A percentile compares a stretch with the other conserved stretches of the same genome.
phyloP scores from a whole-genome alignment of 305 asterid species.

The Fraxinus paxiana region DNA sequence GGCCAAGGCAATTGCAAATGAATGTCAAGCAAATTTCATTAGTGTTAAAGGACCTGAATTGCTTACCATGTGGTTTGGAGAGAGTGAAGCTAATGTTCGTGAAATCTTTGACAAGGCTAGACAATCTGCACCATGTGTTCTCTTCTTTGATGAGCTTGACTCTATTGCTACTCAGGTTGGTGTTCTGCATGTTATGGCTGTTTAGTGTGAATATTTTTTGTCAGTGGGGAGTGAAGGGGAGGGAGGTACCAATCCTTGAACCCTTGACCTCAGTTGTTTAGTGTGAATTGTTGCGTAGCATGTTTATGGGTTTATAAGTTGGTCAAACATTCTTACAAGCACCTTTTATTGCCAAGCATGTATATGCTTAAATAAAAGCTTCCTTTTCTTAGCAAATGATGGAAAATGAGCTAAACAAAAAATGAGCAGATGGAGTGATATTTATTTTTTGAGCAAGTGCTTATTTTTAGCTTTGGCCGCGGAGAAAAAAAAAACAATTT shows the following conservation, averaged over 20 bases:
- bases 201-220: background rate
- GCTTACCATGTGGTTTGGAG: conserved; percentile 27
- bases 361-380: background rate
- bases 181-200: background rate
- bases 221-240: background rate
- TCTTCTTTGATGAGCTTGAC: conserved; percentile 27
- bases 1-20: conserved; percentile 24
- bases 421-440: background rate
- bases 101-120: conserved; percentile 25
- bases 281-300: background rate
- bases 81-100: conserved; percentile 23
- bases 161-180: conserved; percentile 13
- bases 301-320: background rate
- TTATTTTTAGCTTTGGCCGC: background rate
- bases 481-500: background rate
- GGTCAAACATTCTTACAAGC: background rate
- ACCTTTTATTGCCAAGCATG: background rate
- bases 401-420: background rate
- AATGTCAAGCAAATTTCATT: conserved; percentile 23
- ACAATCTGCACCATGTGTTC: conserved; percentile 25
- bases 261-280: background rate
- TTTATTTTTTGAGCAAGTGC: background rate
- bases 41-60: conserved; percentile 21
- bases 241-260: background rate
- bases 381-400: background rate